Evolutionary conservation across 2,329 filamentous ascomycete species (phyloP).

Genomic region (Daldinia sp.): DNA sequence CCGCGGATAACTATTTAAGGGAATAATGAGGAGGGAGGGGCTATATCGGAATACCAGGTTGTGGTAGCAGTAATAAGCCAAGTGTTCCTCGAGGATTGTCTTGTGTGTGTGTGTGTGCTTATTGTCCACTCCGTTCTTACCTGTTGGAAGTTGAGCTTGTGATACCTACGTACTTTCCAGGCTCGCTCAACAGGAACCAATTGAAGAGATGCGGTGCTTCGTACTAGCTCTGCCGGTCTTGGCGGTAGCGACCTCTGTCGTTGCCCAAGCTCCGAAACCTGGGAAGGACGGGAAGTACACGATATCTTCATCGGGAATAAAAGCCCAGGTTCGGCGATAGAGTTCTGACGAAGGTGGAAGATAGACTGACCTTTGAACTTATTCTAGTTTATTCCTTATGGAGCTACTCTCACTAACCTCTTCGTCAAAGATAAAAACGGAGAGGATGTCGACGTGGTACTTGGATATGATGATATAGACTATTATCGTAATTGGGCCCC

Average conservation of each 20-base stretch:
- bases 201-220: conserved; percentile 45
- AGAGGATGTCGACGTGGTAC: conserved; percentile 70
- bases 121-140: conserved; percentile 8
- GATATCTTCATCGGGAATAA: conserved; percentile 49
- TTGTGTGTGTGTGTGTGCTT: conserved; percentile 27
- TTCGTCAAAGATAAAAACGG: conserved; percentile 73
- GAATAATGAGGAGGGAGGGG: conserved; percentile 24
- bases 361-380: conserved; percentile 14
- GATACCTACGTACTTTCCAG: conserved; percentile 27
- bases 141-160: conserved; percentile 21
- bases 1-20: conserved; percentile 35
- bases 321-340: conserved; percentile 47
- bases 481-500: conserved; percentile 62
- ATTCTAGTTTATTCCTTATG: conserved; percentile 57
- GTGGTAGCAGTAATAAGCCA: conserved; percentile 42
- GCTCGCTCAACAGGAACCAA: conserved; percentile 25
- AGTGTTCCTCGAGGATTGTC: conserved; percentile 34
- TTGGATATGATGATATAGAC: conserved; percentile 71
- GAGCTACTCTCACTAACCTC: conserved; percentile 71
- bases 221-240: conserved; percentile 40
- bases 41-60: conserved; percentile 20
- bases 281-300: conserved; percentile 51
- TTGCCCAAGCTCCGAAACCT: conserved; percentile 42
- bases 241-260: conserved; percentile 41
- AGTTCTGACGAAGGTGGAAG: neutral